Conservation (phyloP, 108 stramenopile species). For the Cyclotella baltica region DNA sequence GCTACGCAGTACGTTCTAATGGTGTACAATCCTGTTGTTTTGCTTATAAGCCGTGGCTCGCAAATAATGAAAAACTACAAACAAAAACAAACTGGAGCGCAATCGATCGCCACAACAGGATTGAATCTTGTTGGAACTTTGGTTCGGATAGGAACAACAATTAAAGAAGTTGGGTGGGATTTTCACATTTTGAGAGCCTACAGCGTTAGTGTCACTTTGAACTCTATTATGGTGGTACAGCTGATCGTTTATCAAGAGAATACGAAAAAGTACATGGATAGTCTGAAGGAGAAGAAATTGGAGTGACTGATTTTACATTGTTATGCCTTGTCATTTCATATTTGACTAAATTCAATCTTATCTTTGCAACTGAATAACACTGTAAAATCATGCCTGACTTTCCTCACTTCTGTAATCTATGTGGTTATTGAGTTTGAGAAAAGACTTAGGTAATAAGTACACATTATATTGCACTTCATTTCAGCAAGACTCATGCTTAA, state of each 20-base stretch:
- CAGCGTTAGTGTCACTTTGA: slow-evolving; percentile 56
- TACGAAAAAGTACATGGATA: slow-evolving; percentile 53
- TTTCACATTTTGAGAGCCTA: slow-evolving; percentile 68
- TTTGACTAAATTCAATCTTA: too few relatives aligned
- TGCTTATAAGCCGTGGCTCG: slow-evolving; percentile 65
- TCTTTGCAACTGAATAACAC: too few relatives aligned
- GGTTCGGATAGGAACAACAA: slow-evolving; percentile 77
- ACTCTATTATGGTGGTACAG: slow-evolving; percentile 66
- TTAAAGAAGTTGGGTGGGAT: slow-evolving; percentile 81
- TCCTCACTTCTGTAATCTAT: too few relatives aligned
- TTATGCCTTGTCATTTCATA: too few relatives aligned
- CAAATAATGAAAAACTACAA: slow-evolving; percentile 66
- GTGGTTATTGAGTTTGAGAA: too few relatives aligned
- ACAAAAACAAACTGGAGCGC: slow-evolving; percentile 80
- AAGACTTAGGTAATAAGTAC: too few relatives aligned
- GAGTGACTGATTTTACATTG: neutral
- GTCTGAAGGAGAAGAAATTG: slow-evolving; percentile 57
- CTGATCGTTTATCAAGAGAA: slow-evolving; percentile 69
- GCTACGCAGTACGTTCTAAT: slow-evolving; percentile 65
- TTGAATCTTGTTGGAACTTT: slow-evolving; percentile 73
- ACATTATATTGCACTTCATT: too few relatives aligned
- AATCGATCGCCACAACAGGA: slow-evolving; percentile 68
- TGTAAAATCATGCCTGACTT: too few relatives aligned
- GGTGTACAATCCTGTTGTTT: slow-evolving; percentile 67
- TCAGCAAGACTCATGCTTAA: too few relatives aligned